Base-by-base conservation (phyloP, 208 protist species). In the Naegleria gruberi region DNA sequence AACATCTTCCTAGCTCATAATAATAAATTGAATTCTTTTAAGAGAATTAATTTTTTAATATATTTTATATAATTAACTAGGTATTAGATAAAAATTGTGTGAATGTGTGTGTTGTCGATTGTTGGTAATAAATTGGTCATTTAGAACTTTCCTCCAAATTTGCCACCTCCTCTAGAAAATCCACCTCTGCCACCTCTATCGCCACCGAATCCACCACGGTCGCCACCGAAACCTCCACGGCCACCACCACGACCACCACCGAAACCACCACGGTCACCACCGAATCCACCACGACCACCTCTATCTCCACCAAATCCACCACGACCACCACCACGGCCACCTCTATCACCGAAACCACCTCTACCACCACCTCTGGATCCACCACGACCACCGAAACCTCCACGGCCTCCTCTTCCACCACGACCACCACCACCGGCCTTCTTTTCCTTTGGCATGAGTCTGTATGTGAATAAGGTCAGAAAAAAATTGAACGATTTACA, bases 391-490 rank as follows among this genome's bases (percentile, higher is more conserved):
- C 82, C 82, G 34, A 37, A 42, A 37, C 82, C 82, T 37, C 82
- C 82, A 86, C 82, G 42, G 6, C 5, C 42, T 6, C 6, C 30
- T 51, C 43, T 30, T 37, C 12, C 17, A 65, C 51, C 19, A 65
- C 51, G 19, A 65, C 51, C 51, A 19, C 19, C 51, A 65, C 51
- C 51, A 65, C 6, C 51, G 15, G 51, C 51, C 82, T 87, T 87
- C 82, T 87, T 87, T 55, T 55, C 82, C 12, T 87, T 87, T 55
- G 82, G 82, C n/a, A 41, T 19, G 6, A 87, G 44, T 87, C 51
- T 65, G 30, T 65, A 23, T 65, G 2, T 23, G 19, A 65, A 65
- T 65, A 65, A 65, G 51, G 51, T 19, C 46, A 15, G 8, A 55
- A 19, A 55, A 55, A 15, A 55, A 55, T 15, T 19, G 5, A 15